A percentile compares a stretch with the other conserved stretches of the same genome.
These are phyloP conservation scores for Eruca vesicaria DNA, from an alignment of 441 rosid genomes.

Conservation along the genomic window DNA sequence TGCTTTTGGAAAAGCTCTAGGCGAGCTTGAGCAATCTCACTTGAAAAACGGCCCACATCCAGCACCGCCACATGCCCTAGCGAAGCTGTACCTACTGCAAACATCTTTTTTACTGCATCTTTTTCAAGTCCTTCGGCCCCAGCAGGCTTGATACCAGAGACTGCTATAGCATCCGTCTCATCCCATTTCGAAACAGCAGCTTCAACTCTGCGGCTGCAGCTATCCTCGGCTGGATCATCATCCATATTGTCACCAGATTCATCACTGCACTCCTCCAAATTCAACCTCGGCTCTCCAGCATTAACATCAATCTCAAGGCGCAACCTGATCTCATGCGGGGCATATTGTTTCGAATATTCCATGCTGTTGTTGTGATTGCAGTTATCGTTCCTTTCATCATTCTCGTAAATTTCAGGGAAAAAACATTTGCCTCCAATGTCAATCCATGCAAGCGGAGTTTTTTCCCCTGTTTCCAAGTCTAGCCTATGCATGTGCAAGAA, in stretches of 20 bases:
- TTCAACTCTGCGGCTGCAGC: constrained; percentile 37
- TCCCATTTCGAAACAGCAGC: constrained; percentile 42
- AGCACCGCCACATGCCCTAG: constrained; percentile 42
- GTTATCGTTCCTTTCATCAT: constrained; percentile 38
- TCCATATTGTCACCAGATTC: constrained; percentile 64
- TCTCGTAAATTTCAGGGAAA: constrained; percentile 71
- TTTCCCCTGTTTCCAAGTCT: constrained; percentile 63
- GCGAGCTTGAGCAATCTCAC: constrained; percentile 48
- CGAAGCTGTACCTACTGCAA: constrained; percentile 51
- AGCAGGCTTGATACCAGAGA: constrained; percentile 25
- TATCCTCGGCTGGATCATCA: constrained; percentile 48
- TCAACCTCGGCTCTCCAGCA: constrained; percentile 50
- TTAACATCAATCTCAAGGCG: constrained; percentile 82
- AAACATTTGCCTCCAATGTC: constrained; percentile 75
- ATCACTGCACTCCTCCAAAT: constrained; percentile 68
- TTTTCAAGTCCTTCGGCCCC: constrained; percentile 43
- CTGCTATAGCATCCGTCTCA: constrained; percentile 32
- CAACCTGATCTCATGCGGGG: constrained; percentile 70
- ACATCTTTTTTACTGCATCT: constrained; percentile 50
- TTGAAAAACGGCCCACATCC: constrained; percentile 49
- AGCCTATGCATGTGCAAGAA: constrained; percentile 83
- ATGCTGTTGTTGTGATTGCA: constrained; percentile 41
- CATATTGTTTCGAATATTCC: constrained; percentile 35
- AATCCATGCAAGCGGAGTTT: constrained; percentile 90
- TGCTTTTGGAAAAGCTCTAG: constrained; percentile 77